phyloP scores from a whole-genome alignment of 108 stramenopile species.

The Schizochytrium sp. region DNA sequence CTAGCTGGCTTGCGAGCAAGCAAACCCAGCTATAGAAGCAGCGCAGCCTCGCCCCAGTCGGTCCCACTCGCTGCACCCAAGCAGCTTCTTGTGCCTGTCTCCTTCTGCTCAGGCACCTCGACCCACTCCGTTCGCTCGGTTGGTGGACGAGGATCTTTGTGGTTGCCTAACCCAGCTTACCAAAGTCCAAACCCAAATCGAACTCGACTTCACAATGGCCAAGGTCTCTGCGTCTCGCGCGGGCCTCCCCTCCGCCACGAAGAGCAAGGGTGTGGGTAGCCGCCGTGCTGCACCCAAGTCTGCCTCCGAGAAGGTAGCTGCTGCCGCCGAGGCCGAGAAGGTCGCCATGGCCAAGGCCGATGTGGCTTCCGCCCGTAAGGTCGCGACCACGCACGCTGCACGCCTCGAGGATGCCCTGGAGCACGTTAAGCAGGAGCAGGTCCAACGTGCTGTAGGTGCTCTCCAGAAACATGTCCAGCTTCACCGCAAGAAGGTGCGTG shows the following conservation, averaged over 20 bases:
- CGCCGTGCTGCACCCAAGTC: not conserved
- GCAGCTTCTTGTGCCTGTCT: too few relatives aligned
- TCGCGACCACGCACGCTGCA: not conserved
- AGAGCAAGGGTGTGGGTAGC: conserved; percentile 31
- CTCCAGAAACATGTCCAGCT: conserved; percentile 36
- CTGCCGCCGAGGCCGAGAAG: not conserved
- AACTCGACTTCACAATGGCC: not conserved
- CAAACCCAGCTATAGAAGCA: too few relatives aligned
- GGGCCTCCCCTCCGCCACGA: not conserved
- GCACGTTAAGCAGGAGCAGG: not conserved
- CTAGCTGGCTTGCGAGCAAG: too few relatives aligned
- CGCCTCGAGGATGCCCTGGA: conserved; percentile 1
- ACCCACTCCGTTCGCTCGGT: too few relatives aligned
- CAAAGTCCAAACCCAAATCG: too few relatives aligned
- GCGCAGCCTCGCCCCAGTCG: too few relatives aligned
- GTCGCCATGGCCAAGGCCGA: not conserved
- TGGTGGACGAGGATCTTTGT: too few relatives aligned
- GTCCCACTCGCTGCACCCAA: too few relatives aligned
- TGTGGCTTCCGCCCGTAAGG: not conserved
- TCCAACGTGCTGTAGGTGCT: not conserved
- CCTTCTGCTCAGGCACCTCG: too few relatives aligned
- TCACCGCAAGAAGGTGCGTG: not conserved
- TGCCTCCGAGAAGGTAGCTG: not conserved
- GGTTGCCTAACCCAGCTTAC: too few relatives aligned
- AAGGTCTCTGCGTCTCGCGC: not conserved